Evolutionary conservation across 331 rosid genomes (phyloP).

Genomic region (Saraca asoca): DNA sequence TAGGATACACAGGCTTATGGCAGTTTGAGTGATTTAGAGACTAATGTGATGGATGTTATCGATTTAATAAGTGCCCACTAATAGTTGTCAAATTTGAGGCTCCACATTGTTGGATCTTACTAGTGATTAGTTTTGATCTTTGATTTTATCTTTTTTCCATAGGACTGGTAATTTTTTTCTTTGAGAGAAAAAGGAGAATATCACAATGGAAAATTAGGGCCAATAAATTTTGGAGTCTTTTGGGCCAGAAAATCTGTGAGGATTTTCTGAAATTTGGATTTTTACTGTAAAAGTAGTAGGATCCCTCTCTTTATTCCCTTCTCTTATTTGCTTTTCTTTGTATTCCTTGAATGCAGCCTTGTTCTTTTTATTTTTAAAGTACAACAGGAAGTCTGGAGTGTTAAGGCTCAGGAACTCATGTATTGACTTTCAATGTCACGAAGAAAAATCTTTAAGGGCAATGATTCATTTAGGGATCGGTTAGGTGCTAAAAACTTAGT

Average conservation of each 20-base stretch:
- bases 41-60: slow-evolving; percentile 16
- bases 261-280: slow-evolving; percentile 9
- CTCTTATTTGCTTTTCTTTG: too few species aligned
- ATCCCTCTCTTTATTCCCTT: too few species aligned
- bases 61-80: not conserved
- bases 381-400: too few species aligned
- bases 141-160: not conserved
- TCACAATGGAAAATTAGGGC: not conserved
- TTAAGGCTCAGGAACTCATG: too few species aligned
- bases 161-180: not conserved
- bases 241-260: not conserved
- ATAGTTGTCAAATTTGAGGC: slow-evolving; percentile 9
- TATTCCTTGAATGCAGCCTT: too few species aligned
- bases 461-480: too few species aligned
- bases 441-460: too few species aligned
- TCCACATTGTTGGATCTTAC: slow-evolving; percentile 12
- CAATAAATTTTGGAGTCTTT: slow-evolving; percentile 6
- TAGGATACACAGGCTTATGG: not conserved
- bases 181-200: too few species aligned
- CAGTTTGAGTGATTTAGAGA: slow-evolving; percentile 21
- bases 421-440: too few species aligned
- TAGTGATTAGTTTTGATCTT: slow-evolving; percentile 11
- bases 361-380: too few species aligned
- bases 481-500: too few species aligned
- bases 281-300: too few species aligned